phyloP scores from a whole-genome alignment of 1,284 basidiomycete species.

The Ceratobasidium sp. region DNA sequence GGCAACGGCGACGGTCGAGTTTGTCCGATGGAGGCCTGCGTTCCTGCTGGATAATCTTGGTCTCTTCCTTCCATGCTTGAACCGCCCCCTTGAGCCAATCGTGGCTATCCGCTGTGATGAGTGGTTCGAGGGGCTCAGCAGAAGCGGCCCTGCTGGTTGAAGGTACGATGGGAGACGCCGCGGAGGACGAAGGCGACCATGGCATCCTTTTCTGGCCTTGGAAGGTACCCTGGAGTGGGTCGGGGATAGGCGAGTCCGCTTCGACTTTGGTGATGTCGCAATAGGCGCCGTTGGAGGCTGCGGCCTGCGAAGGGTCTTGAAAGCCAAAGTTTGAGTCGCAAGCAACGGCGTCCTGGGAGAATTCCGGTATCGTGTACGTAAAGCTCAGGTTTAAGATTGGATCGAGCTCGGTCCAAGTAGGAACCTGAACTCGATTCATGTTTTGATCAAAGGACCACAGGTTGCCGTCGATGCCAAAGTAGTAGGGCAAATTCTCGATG shows the following conservation, averaged over 20 bases:
- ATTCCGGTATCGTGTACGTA: neutral
- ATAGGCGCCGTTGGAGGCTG: conserved; percentile 9
- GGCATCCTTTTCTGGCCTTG: conserved; percentile 1
- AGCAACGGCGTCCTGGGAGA: neutral
- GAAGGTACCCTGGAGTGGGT: neutral
- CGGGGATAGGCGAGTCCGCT: neutral
- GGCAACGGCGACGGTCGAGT: conserved; percentile 38
- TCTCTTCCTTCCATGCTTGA: conserved; percentile 23
- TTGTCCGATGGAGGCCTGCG: neutral
- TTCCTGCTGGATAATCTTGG: conserved; percentile 1
- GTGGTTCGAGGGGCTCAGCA: neutral
- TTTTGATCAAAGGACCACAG: neutral
- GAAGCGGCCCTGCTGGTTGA: conserved; percentile 16
- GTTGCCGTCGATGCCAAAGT: neutral
- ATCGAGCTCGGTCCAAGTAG: neutral
- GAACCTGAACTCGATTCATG: neutral
- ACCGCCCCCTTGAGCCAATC: neutral
- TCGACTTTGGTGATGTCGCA: neutral
- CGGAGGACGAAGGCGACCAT: conserved; percentile 10
- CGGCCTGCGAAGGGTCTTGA: neutral
- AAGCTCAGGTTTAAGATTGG: too few species aligned
- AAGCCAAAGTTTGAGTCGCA: conserved; percentile 1
- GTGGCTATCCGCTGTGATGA: neutral
- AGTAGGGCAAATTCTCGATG: conserved; percentile 3
- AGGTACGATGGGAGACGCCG: conserved; percentile 26